Percentiles rank a stretch among this genome's conserved stretches.
phyloP scores from a whole-genome alignment of 768 basidiomycete genomes.

The Boletus vermiculosoides region DNA sequence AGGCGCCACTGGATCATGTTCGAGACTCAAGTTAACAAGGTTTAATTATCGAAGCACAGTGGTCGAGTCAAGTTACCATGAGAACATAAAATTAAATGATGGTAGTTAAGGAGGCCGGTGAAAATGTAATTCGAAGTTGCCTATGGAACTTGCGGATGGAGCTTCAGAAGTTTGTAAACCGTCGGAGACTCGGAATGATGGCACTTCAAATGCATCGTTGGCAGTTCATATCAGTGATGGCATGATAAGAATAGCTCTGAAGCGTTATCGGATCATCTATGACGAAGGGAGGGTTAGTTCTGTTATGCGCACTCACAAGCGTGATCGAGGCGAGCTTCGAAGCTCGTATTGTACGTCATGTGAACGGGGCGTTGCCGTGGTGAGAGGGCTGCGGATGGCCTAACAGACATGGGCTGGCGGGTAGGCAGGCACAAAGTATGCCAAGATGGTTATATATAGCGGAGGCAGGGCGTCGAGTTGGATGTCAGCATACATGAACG shows the following conservation, averaged over 20 bases:
- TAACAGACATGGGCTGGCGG: not conserved
- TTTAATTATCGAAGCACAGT: conserved; percentile 14
- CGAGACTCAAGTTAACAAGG: conserved; percentile 1
- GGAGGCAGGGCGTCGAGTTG: not conserved
- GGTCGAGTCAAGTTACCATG: conserved; percentile 11
- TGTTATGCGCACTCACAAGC: not conserved
- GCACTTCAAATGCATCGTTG: not conserved
- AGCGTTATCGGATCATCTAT: conserved; percentile 12
- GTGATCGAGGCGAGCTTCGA: conserved; percentile 5
- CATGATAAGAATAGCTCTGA: not conserved
- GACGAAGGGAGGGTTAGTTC: not conserved
- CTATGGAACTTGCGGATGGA: not conserved
- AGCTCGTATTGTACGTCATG: conserved; percentile 1
- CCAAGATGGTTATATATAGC: conserved; percentile 1
- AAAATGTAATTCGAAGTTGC: not conserved
- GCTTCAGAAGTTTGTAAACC: not conserved
- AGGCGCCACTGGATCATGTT: not conserved
- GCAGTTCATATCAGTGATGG: not conserved
- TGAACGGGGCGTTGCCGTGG: conserved; percentile 13
- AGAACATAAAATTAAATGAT: conserved; percentile 8
- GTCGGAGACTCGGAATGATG: too few species aligned
- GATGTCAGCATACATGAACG: conserved; percentile 1
- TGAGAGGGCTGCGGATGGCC: not conserved
- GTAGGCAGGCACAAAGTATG: not conserved
- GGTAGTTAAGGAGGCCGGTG: conserved; percentile 14